phyloP scores from a whole-genome alignment of 768 basidiomycete species.

The Trametes sanguinea region DNA sequence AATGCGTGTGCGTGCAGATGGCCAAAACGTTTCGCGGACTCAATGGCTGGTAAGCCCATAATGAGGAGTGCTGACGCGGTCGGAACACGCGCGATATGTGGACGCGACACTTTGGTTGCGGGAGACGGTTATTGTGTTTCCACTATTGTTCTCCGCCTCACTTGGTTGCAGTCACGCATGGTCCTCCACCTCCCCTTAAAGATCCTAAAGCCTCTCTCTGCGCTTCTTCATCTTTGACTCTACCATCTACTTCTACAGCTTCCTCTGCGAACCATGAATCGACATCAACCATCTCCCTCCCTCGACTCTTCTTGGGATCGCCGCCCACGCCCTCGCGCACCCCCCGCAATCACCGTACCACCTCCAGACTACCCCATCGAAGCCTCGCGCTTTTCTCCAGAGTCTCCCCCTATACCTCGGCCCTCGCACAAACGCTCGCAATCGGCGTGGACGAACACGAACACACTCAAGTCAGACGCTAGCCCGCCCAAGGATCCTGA shows the following conservation, averaged over 20 bases:
- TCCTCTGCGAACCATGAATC: constrained; percentile 12
- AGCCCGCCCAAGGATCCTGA: constrained; percentile 22
- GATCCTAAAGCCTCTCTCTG: background rate
- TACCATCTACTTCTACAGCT: constrained; percentile 5
- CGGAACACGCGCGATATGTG: background rate
- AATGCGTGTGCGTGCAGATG: no score
- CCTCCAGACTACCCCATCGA: constrained; percentile 31
- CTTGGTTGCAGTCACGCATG: constrained; percentile 1
- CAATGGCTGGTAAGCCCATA: background rate
- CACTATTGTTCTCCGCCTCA: constrained; percentile 20
- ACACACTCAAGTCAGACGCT: constrained; percentile 25
- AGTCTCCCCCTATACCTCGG: constrained; percentile 36
- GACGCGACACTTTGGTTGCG: background rate
- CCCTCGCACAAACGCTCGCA: constrained; percentile 27
- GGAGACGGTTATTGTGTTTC: constrained; percentile 17
- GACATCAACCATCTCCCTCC: constrained; percentile 3
- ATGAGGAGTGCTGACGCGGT: background rate
- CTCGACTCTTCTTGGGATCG: constrained; percentile 16
- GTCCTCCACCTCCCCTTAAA: constrained; percentile 16
- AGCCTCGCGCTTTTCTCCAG: constrained; percentile 46
- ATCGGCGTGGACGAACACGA: constrained; percentile 29
- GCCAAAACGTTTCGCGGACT: no score
- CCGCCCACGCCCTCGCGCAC: constrained; percentile 14
- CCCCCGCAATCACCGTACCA: constrained; percentile 20
- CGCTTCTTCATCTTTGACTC: constrained; percentile 13